Base-by-base conservation (phyloP, 768 basidiomycete genomes). In the Tylopilus intermedius region DNA sequence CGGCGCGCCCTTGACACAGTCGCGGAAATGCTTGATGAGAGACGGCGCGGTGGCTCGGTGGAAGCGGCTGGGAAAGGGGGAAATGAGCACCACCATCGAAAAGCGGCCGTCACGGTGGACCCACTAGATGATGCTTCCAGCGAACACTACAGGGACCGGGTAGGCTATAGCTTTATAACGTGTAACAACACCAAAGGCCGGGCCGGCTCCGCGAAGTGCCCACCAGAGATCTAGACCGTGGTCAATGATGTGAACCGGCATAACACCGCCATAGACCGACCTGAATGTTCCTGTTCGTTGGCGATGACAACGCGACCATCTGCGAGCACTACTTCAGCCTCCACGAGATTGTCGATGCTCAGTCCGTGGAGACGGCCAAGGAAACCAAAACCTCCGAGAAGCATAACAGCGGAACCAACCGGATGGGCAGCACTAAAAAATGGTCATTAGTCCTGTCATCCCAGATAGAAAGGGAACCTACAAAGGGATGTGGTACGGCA, bases 81-180 rank as follows among this genome's bases (percentile, higher is more conserved):
- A 30, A 32, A 58, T 59, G 33, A 61, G 29, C 40, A 30, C 18
- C 1, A 18, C 18, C 21, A 10, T 37, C n/a, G 22, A 33, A 14
- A 52, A 21, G 30, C 33, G 18, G 48, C 18, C 29, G 21, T 18
- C 18, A 18, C 18, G 18, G 18, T 18, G 50, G 29, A 45, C 76
- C 89, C 62, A 92, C 92, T 92, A 95, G 57, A 96, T 85, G 40
- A 95, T 75, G 65, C 93, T 95, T 2, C 94, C 94, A 9, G 94
- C 90, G 61, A 91, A 94, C 3, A 94, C 91, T 7, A 90, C 83
- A 8, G 92, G 91, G 9, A 95, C 82, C 2, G 92, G 92, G 69
- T 79, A 94, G 21, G 93, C 94, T 63, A 81, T 86, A 7, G 86
- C 89, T 62, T 90, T 89, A 71, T 92, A 94, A n/a, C 92, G 81